These are phyloP conservation scores for Cryptosporidium meleagridis DNA, from an alignment of 169 alveolate species.

Conservation along the genomic window DNA sequence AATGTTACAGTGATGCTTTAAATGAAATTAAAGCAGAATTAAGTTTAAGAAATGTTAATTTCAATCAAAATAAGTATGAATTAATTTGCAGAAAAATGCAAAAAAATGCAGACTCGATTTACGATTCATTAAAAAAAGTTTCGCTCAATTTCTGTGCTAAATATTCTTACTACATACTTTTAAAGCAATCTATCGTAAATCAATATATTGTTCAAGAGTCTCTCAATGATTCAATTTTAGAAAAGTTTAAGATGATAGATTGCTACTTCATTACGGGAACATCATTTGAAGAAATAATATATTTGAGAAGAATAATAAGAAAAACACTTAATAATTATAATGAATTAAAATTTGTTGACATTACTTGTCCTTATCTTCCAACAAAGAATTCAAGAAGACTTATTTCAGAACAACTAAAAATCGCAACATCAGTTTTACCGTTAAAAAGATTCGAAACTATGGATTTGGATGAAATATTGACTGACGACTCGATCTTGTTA, in stretches of 20 bases:
- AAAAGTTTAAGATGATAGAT: background rate
- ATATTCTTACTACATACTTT: slow-evolving; percentile 30
- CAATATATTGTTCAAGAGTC: slow-evolving; percentile 21
- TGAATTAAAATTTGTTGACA: slow-evolving; percentile 34
- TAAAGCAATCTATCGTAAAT: slow-evolving; percentile 39
- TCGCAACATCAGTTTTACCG: background rate
- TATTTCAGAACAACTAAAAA: slow-evolving; percentile 1
- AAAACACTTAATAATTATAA: background rate
- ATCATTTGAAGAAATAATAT: background rate
- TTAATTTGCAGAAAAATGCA: background rate
- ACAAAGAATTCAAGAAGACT: slow-evolving; percentile 1
- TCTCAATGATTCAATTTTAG: background rate
- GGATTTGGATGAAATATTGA: background rate
- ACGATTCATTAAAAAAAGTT: background rate
- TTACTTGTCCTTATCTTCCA: slow-evolving; percentile 40
- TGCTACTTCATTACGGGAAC: slow-evolving; percentile 39
- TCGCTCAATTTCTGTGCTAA: slow-evolving; percentile 13
- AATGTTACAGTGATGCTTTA: slow-evolving; percentile 76
- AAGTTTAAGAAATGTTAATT: no score
- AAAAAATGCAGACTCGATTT: background rate
- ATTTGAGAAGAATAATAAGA: background rate
- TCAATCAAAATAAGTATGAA: background rate
- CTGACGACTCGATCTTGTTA: slow-evolving; percentile 21
- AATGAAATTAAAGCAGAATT: slow-evolving; percentile 29
- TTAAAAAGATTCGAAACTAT: background rate